Evolutionary conservation across 495 filamentous ascomycete species (phyloP).

Genomic region (Aspergillus heteromorphus): DNA sequence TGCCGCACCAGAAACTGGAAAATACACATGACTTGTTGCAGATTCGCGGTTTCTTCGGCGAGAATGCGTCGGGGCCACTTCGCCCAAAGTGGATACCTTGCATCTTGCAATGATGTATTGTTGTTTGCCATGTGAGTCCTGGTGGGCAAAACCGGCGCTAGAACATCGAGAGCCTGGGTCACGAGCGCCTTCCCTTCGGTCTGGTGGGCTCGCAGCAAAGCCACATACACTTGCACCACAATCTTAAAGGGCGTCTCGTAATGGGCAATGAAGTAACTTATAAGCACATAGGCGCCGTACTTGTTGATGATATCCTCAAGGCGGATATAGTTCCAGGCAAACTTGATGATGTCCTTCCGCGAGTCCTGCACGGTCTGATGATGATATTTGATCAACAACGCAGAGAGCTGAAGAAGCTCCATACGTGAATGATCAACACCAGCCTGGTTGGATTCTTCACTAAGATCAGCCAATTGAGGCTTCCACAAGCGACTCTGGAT

Average conservation of each 20-base stretch:
- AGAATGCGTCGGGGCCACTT: conserved; percentile 86
- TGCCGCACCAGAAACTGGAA: conserved; percentile 94
- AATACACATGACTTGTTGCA: conserved; percentile 94
- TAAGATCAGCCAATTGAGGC: conserved; percentile 73
- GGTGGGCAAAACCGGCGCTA: conserved; percentile 89
- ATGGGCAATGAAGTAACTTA: conserved; percentile 94
- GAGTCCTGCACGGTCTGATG: conserved; percentile 76
- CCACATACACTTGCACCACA: conserved; percentile 86
- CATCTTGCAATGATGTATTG: conserved; percentile 39
- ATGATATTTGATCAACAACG: conserved; percentile 92
- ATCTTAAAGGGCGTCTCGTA: conserved; percentile 98
- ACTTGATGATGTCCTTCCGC: conserved; percentile 97
- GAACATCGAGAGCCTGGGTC: conserved; percentile 87
- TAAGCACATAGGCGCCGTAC: conserved; percentile 93
- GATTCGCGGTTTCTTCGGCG: conserved; percentile 91
- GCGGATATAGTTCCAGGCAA: conserved; percentile 96
- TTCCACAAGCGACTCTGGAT: conserved; percentile 94
- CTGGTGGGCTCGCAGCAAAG: conserved; percentile 84
- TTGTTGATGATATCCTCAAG: conserved; percentile 99
- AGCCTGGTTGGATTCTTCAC: conserved; percentile 77
- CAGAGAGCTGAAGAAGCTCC: conserved; percentile 91
- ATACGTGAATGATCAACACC: conserved; percentile 94
- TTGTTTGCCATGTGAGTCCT: conserved; percentile 33
- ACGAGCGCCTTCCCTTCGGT: conserved; percentile 91
- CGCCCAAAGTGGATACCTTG: conserved; percentile 74